Base-by-base conservation (phyloP, 108 stramenopile species). In the Cyclotella baltica region DNA sequence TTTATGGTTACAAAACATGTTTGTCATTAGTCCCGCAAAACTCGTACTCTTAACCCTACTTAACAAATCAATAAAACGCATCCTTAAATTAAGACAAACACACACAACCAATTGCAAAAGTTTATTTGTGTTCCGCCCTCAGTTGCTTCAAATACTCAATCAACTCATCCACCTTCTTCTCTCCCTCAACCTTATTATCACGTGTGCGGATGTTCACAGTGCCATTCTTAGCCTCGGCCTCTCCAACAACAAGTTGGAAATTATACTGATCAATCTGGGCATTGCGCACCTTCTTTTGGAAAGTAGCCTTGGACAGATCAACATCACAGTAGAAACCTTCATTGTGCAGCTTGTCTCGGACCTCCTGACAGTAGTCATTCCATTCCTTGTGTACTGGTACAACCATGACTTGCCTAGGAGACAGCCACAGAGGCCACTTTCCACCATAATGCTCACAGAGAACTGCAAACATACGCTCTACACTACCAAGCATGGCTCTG, bases 361-460 rank as follows among this genome's bases (percentile, higher is more conserved):
- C 92, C 47, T 85, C 73, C 47, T 94, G 86, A 55, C 92, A 92
- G 72, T 92, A 96, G 19, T 91, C 93, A 61, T 84, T 83, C 83
- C 88, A 91, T 25, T 92, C 93, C 20, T 91, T 89, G 77, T 96
- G 97, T 30, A 99, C 92, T 25, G 98, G 98, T 25, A 99, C 89
- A 73, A 99, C 72, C 89, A 98, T 97, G 4, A 93, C 92, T 86
- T 99, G 99, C 30, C 99, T 86, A 4, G 99, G 99, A 70, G 96
- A 97, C 43, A 99, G 86, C 99, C 99, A 99, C 74, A 99, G 93
- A 19, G 99, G 99, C 99, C 99, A 99, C 76, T 99, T 99, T 34
- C 99, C 99, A 40, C 96, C 97, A 62, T 87, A 98, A 81, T 99
- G 99, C 90, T 99, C 99, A 48, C 96, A 98, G 43, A 99, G 90